These are phyloP conservation scores for Alliaria petiolata DNA, from an alignment of 345 rosid genomes.

Conservation along the genomic window DNA sequence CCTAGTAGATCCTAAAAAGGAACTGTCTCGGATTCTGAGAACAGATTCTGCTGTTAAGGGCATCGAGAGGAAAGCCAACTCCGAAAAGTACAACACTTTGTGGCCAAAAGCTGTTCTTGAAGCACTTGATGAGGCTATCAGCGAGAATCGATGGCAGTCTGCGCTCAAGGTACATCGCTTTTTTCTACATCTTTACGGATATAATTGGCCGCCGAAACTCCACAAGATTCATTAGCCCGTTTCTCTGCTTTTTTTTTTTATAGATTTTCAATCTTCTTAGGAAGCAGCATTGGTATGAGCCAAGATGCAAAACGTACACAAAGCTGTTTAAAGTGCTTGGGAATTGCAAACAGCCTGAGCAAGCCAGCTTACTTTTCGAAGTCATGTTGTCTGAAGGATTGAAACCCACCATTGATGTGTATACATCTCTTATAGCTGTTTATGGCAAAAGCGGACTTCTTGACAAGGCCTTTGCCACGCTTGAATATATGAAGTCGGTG, in stretches of 20 bases:
- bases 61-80: conserved; percentile 68
- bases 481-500: conserved; percentile 68
- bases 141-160: conserved; percentile 52
- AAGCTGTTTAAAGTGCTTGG: conserved; percentile 76
- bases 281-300: conserved; percentile 73
- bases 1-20: conserved; percentile 47
- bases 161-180: conserved; percentile 55
- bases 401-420: conserved; percentile 71
- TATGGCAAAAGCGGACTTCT: conserved; percentile 57
- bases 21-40: conserved; percentile 59
- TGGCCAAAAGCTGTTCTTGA: conserved; percentile 89
- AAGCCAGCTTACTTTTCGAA: conserved; percentile 68
- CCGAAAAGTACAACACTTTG: conserved; percentile 60
- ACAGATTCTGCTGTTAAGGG: conserved; percentile 63
- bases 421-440: conserved; percentile 68
- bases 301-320: conserved; percentile 63
- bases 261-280: conserved; percentile 77
- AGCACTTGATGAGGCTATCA: conserved; percentile 72
- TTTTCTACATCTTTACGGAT: not conserved
- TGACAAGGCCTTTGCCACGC: conserved; percentile 47
- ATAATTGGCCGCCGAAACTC: not conserved
- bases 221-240: not conserved
- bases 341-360: conserved; percentile 60
- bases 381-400: conserved; percentile 63
- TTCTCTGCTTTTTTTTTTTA: not conserved